Conservation (phyloP, 2,329 filamentous ascomycete genomes). For the Cladophialophora exuberans region DNA sequence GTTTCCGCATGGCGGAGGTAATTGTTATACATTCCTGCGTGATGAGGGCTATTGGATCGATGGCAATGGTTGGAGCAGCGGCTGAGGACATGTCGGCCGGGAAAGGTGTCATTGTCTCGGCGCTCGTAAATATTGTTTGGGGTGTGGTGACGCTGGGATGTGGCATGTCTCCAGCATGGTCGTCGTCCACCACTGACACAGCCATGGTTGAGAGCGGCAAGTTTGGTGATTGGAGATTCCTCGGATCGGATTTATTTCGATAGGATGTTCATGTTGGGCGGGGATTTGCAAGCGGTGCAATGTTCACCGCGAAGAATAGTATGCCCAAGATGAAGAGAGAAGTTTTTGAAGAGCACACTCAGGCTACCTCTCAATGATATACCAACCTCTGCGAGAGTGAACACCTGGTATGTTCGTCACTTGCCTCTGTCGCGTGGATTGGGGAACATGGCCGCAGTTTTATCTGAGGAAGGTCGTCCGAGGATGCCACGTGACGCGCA, state of each 20-base stretch:
- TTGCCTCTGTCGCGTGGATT: not conserved
- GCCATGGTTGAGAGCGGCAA: too few relatives aligned
- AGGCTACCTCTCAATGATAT: too few relatives aligned
- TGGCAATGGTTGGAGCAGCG: constrained; percentile 61
- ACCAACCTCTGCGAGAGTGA: constrained; percentile 1
- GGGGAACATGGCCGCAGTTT: not conserved
- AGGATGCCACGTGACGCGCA: constrained; percentile 1
- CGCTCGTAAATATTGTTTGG: not conserved
- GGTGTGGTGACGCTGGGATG: constrained; percentile 11
- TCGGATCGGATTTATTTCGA: not conserved
- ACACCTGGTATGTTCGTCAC: constrained; percentile 6
- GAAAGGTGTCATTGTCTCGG: constrained; percentile 7
- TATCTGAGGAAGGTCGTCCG: constrained; percentile 1
- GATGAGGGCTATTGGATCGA: constrained; percentile 88
- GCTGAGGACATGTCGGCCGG: constrained; percentile 15
- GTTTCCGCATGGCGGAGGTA: constrained; percentile 96
- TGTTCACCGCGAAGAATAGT: too few relatives aligned
- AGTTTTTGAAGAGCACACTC: too few relatives aligned
- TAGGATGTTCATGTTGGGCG: constrained; percentile 6
- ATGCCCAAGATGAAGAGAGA: too few relatives aligned
- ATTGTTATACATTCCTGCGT: constrained; percentile 99
- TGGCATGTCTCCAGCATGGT: constrained; percentile 2
- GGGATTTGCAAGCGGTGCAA: too few relatives aligned
- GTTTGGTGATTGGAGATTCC: too few relatives aligned
- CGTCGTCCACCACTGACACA: constrained; percentile 4